A percentile compares a stretch with the other conserved stretches of the same genome.
Evolutionary conservation across 73 alveolate genomes (phyloP).

Genomic region (Stentor coeruleus): DNA sequence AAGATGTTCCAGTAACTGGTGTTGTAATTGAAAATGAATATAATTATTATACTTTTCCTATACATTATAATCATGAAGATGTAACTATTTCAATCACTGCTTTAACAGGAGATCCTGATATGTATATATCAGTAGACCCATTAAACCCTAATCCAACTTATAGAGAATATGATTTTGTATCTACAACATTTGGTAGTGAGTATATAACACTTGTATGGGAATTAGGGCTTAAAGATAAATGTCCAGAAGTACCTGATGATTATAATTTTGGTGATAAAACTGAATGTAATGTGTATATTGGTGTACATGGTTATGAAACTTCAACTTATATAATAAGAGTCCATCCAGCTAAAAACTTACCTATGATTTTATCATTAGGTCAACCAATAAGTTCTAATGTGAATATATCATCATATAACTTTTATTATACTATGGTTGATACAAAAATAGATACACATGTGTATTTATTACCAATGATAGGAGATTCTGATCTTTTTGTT

Average conservation of each 20-base stretch:
- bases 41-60: neutral
- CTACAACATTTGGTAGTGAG: neutral
- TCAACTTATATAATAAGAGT: neutral
- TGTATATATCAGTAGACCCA: neutral
- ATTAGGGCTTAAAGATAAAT: neutral
- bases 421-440: neutral
- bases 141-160: neutral
- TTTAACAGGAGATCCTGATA: neutral
- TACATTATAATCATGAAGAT: neutral
- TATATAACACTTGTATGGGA: neutral
- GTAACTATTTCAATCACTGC: neutral
- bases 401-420: neutral
- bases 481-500: conserved; percentile 24
- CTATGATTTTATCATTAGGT: neutral
- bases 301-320: conserved; percentile 5
- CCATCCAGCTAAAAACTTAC: neutral
- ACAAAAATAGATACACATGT: neutral
- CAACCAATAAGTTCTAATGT: neutral
- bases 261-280: neutral
- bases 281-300: neutral
- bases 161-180: neutral
- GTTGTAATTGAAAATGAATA: neutral
- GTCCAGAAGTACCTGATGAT: neutral
- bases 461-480: neutral
- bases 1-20: neutral